These are phyloP conservation scores for Aureobasidium sp. DNA, from an alignment of 2,329 filamentous ascomycete species.

Conservation along the genomic window DNA sequence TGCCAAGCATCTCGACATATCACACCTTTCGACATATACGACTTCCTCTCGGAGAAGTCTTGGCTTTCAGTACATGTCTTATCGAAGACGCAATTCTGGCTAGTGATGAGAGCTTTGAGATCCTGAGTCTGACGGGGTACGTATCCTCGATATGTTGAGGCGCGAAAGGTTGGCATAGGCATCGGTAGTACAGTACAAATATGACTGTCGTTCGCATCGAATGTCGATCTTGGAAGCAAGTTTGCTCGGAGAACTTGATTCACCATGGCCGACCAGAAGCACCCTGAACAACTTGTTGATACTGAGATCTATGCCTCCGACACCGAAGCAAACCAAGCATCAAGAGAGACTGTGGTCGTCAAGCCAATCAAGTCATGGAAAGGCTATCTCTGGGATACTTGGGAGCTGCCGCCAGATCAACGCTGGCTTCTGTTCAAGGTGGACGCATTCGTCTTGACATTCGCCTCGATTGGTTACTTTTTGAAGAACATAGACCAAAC, in stretches of 20 bases:
- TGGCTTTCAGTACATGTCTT: background rate
- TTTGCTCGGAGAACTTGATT: background rate
- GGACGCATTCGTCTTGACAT: conserved; percentile 9
- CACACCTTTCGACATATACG: background rate
- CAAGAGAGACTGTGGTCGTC: background rate
- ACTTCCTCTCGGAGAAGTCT: background rate
- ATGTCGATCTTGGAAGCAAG: background rate
- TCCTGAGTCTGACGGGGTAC: background rate
- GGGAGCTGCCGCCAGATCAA: conserved; percentile 4
- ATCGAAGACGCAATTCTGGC: conserved; percentile 1
- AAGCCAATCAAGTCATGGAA: background rate
- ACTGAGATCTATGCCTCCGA: background rate
- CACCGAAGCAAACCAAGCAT: background rate
- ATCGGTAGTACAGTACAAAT: background rate
- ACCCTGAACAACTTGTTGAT: background rate
- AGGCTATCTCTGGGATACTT: conserved; percentile 7
- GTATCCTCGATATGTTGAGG: background rate
- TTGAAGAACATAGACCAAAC: conserved; percentile 30
- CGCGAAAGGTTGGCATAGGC: background rate
- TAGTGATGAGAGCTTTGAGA: background rate
- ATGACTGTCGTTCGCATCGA: background rate
- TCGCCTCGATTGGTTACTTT: conserved; percentile 12
- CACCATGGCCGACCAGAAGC: conserved; percentile 1
- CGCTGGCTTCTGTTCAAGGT: conserved; percentile 10
- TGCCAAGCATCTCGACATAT: background rate